Conservation (phyloP, 2,329 filamentous ascomycete species). For the Trichoderma sp. region DNA sequence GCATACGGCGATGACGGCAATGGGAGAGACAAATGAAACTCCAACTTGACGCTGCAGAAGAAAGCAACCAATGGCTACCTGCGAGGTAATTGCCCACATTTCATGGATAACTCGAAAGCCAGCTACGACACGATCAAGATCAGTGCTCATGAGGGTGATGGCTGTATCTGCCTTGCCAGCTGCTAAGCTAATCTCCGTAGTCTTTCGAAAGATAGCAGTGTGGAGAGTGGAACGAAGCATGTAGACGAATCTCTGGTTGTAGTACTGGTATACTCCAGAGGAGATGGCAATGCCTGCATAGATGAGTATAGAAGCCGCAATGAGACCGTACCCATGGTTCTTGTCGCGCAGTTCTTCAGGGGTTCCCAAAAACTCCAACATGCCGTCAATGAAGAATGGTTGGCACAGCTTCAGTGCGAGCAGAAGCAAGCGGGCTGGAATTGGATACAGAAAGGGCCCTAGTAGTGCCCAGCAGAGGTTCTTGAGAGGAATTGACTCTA, state of each 20-base stretch:
- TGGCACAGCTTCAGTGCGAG: slow-evolving; percentile 1
- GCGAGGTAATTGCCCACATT: background rate
- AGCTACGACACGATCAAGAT: background rate
- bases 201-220: no score
- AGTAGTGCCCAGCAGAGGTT: no score
- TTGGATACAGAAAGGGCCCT: no score
- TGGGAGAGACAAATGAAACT: slow-evolving; percentile 19
- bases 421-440: background rate
- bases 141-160: slow-evolving; percentile 5
- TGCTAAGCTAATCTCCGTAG: no score
- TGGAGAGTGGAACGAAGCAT: slow-evolving; percentile 4
- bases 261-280: slow-evolving; percentile 1
- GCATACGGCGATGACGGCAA: slow-evolving; percentile 11
- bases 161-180: slow-evolving; percentile 21
- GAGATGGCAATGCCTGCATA: slow-evolving; percentile 3
- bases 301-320: background rate
- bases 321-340: slow-evolving; percentile 4
- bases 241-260: background rate
- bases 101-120: slow-evolving; percentile 4
- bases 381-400: background rate
- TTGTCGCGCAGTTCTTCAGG: background rate
- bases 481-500: no score
- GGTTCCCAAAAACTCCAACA: slow-evolving; percentile 1
- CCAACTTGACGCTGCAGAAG: slow-evolving; percentile 20
- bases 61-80: slow-evolving; percentile 18